These are phyloP conservation scores for Dacryopinax primogenitus DNA, from an alignment of 768 basidiomycete genomes.

Conservation along the genomic window DNA sequence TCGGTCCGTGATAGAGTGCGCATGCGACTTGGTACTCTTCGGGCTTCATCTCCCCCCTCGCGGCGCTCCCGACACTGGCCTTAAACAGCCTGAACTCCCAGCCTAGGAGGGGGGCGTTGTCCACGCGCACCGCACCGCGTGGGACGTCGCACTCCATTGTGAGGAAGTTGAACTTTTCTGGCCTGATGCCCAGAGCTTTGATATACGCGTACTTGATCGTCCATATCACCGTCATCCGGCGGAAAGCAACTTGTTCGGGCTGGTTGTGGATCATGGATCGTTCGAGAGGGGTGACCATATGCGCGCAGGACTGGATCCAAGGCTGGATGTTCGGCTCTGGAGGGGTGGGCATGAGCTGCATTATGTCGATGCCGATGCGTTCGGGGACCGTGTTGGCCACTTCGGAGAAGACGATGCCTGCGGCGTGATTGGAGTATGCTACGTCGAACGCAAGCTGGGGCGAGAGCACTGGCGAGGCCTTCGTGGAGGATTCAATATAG, in stretches of 20 bases:
- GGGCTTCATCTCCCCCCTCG: slow-evolving; percentile 2
- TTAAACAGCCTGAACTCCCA: slow-evolving; percentile 82
- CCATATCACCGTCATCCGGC: slow-evolving; percentile 63
- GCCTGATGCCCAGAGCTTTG: slow-evolving; percentile 67
- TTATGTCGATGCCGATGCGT: not conserved
- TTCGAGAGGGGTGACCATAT: not conserved
- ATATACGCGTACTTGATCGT: slow-evolving; percentile 72
- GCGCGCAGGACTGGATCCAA: slow-evolving; percentile 3
- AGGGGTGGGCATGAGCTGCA: not conserved
- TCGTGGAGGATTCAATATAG: not conserved
- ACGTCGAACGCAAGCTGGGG: slow-evolving; percentile 3
- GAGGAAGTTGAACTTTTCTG: slow-evolving; percentile 61
- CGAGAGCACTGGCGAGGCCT: not conserved
- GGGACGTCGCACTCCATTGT: slow-evolving; percentile 72
- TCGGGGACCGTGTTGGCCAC: not conserved
- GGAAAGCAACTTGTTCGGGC: slow-evolving; percentile 50
- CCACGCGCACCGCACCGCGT: slow-evolving; percentile 47
- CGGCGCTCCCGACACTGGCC: slow-evolving; percentile 41
- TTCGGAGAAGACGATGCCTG: slow-evolving; percentile 7
- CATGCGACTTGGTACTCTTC: slow-evolving; percentile 6
- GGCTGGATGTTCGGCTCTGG: slow-evolving; percentile 3
- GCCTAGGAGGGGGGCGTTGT: slow-evolving; percentile 54
- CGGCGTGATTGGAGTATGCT: slow-evolving; percentile 1
- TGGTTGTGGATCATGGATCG: slow-evolving; percentile 13
- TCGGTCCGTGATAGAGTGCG: not conserved